Evolutionary conservation across 2,329 filamentous ascomycete species (phyloP), one percentile per base, ranked within the genome.

Genomic region (Microsporum canis): DNA sequence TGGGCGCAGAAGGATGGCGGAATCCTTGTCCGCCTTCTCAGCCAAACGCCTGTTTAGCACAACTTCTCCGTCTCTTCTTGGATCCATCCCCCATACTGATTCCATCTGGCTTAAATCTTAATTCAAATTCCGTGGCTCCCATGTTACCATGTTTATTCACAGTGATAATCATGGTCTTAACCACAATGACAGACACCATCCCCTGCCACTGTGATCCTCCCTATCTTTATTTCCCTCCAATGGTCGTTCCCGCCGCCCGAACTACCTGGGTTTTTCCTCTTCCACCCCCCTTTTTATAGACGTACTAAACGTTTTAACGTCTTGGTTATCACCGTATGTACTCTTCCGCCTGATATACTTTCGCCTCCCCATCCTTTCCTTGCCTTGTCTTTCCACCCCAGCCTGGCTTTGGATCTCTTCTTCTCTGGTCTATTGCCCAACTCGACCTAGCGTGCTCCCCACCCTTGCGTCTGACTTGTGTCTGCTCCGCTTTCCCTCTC

Each of bases 331-430:
- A 23, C 17, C 17, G 17, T 23, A 23, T 23, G 17, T 34, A 5
- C 49, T 34, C 23, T 55, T 36, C 29, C 49, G 49, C 49, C 49
- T 55, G 49, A 57, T 62, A 53, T 38, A 17, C 51, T 59, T 57
- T 56, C 47, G 57, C 60, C 55, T 57, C 53, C 23, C 36, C 34
- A 39, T 62, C 61, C 33, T 33, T 27, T 47, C 43, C 31, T 51
- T 61, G 55, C 49, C 60, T 49, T 57, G 56, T 59, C 56, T 58
- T 56, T 55, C 36, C 59, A 49, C 27, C 58, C 38, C 47, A 56
- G 34, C 14, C 47, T 49, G 49, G 41, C 43, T 60, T 36, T 39
- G 43, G 59, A 56, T 60, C 38, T 39, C 45, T 36, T 39, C 45
- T 36, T 49, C 23, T 43, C 45, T 39, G 51, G 36, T 38, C 34